Percentiles rank a stretch among this genome's conserved stretches.
Conservation (phyloP, 768 basidiomycete genomes). For the Pulveroboletus sp. region DNA sequence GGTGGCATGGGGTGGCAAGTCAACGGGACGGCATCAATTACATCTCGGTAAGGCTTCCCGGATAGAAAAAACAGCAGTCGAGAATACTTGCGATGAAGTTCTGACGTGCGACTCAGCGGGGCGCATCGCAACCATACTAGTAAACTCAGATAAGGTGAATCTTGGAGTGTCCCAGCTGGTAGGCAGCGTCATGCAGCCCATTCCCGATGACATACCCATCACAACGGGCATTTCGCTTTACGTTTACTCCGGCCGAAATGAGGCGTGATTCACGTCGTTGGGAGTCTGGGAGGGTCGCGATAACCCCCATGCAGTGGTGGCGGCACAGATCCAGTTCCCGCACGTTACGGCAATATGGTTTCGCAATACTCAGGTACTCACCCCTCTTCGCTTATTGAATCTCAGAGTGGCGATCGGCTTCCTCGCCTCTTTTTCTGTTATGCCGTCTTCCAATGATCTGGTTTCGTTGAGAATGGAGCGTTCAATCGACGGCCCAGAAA, state of each 20-base stretch:
- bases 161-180: not conserved
- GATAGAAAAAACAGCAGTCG: slow-evolving; percentile 18
- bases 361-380: slow-evolving; percentile 21
- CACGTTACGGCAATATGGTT: slow-evolving; percentile 28
- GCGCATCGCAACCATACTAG: slow-evolving; percentile 17
- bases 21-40: slow-evolving; percentile 29
- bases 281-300: slow-evolving; percentile 5
- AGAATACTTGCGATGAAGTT: slow-evolving; percentile 15
- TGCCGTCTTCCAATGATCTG: not conserved
- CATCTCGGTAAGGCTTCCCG: slow-evolving; percentile 30
- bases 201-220: not conserved
- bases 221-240: slow-evolving; percentile 8
- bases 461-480: not conserved
- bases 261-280: not conserved
- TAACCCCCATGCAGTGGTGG: slow-evolving; percentile 12
- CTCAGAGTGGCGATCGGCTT: slow-evolving; percentile 21
- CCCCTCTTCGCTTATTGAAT: slow-evolving; percentile 16
- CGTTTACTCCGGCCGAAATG: slow-evolving; percentile 12
- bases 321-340: slow-evolving; percentile 11
- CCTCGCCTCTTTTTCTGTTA: not conserved
- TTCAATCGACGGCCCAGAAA: too few species aligned
- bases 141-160: slow-evolving; percentile 19
- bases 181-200: not conserved
- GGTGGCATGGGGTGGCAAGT: slow-evolving; percentile 26
- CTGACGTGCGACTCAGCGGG: slow-evolving; percentile 19